Conservation (phyloP, 1,139 yeast genomes). For the Suhomyces atakaporum region DNA sequence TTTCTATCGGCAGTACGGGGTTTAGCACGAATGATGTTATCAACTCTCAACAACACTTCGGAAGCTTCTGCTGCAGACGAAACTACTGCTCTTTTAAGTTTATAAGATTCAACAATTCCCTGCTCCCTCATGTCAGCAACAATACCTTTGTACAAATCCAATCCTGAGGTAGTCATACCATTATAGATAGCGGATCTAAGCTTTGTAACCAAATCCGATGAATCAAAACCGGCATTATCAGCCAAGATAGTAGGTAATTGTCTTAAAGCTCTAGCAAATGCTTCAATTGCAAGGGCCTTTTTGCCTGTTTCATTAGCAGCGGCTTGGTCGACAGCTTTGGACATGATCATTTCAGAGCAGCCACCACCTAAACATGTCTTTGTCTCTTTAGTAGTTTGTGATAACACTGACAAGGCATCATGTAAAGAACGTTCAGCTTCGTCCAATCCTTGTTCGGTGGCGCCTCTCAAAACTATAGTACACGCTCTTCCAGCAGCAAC, state of each 20-base stretch:
- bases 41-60: slow-evolving; percentile 90
- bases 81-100: slow-evolving; percentile 92
- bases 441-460: slow-evolving; percentile 92
- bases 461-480: slow-evolving; percentile 93
- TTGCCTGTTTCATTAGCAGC: slow-evolving; percentile 95
- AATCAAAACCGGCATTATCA: slow-evolving; percentile 96
- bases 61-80: slow-evolving; percentile 97
- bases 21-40: slow-evolving; percentile 92
- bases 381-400: slow-evolving; percentile 95
- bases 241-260: slow-evolving; percentile 95
- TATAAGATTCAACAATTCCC: slow-evolving; percentile 91
- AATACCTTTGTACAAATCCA: slow-evolving; percentile 79
- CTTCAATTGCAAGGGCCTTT: slow-evolving; percentile 90
- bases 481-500: slow-evolving; percentile 97
- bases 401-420: slow-evolving; percentile 92
- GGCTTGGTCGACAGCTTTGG: slow-evolving; percentile 93
- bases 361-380: slow-evolving; percentile 97
- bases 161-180: slow-evolving; percentile 89
- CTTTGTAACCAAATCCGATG: slow-evolving; percentile 88
- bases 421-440: slow-evolving; percentile 98
- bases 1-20: slow-evolving; percentile 96
- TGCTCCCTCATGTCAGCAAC: slow-evolving; percentile 93
- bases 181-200: slow-evolving; percentile 90
- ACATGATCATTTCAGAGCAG: slow-evolving; percentile 97
- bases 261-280: slow-evolving; percentile 90